Evolutionary conservation across 441 rosid species (phyloP), one percentile per base, ranked within the genome.

Genomic region (Croton laevigatus): DNA sequence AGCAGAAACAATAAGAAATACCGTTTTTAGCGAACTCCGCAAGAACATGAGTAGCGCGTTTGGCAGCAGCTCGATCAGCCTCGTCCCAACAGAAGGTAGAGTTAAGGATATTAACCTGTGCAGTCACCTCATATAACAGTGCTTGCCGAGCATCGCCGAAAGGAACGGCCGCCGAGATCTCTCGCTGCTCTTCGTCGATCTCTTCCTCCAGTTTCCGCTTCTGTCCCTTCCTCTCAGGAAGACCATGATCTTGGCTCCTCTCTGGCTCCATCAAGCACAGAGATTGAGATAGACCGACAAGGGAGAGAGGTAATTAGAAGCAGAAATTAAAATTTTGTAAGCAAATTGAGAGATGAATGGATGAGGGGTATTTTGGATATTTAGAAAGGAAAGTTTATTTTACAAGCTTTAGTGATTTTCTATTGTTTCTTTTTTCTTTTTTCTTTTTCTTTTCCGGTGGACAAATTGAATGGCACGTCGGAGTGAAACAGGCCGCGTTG

Each of bases 1-100:
- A 4, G 19, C 19, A 49, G 20, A 49, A 19, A 79, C 64, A 55
- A 23, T 0, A 68, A 49, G 61, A 49, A 27, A 69, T 61, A 93
- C 99, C 99, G 84, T 95, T 88, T 80, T 95, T 93, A 46, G 99
- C 97, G 49, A 92, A 94, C 81, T 93, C 97, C 8, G 99, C 96
- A 11, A 95, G 91, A 74, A 95, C 87, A 70, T 95, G 96, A 73
- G 97, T 87, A 69, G 98, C 95, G 76, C 95, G 97, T 76, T 91
- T 95, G 45, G 96, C 93, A 13, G 95, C 89, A 32, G 96, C 87
- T 40, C 98, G 99, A 93, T 95, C 98, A 67, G 89, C 75, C 76
- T 88, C 98, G 23, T 58, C 60, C 98, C 99, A 94, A 1, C 98
- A 88, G 83, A 89, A 89, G 79, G 86, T 59, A 49, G 84, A 83